phyloP scores from a whole-genome alignment of 139 green algal species.

The Gonium pectorale region DNA sequence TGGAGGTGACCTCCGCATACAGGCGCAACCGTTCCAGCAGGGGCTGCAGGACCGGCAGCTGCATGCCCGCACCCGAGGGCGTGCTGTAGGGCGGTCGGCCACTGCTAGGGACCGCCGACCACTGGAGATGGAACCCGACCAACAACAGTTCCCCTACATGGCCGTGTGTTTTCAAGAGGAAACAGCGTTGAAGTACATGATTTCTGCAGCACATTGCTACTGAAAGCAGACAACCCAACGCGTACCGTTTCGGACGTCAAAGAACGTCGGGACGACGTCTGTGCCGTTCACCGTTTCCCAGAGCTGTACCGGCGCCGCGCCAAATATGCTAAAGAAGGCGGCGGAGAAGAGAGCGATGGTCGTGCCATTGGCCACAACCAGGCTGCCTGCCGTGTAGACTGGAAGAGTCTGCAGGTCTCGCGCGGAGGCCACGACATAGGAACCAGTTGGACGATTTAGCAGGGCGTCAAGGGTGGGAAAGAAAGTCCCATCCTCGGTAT shows the following conservation, averaged over 20 bases:
- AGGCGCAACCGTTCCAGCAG: not conserved
- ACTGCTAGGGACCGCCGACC: not conserved
- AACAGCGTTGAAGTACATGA: not conserved
- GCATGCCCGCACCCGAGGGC: no score
- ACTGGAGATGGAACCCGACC: not conserved
- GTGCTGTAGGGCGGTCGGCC: not conserved
- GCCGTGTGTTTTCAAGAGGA: not conserved
- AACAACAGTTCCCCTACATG: not conserved
- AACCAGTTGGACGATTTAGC: no score
- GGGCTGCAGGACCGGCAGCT: not conserved
- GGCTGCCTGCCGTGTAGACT: no score
- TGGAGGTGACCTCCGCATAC: not conserved
- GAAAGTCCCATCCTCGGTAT: no score
- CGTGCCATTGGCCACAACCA: no score
- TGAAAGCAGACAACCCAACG: not conserved
- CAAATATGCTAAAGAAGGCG: conserved; percentile 26
- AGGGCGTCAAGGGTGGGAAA: no score
- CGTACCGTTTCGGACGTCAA: conserved; percentile 15
- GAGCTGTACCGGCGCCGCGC: not conserved
- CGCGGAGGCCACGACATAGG: no score
- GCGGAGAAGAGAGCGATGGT: no score
- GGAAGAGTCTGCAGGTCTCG: no score
- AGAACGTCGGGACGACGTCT: not conserved
- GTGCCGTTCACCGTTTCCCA: conserved; percentile 4
- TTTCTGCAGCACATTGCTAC: not conserved